Evolutionary conservation across 2,329 filamentous ascomycete species (phyloP), one percentile per base, ranked within the genome.

Genomic region (Cladosporium oxysporum): DNA sequence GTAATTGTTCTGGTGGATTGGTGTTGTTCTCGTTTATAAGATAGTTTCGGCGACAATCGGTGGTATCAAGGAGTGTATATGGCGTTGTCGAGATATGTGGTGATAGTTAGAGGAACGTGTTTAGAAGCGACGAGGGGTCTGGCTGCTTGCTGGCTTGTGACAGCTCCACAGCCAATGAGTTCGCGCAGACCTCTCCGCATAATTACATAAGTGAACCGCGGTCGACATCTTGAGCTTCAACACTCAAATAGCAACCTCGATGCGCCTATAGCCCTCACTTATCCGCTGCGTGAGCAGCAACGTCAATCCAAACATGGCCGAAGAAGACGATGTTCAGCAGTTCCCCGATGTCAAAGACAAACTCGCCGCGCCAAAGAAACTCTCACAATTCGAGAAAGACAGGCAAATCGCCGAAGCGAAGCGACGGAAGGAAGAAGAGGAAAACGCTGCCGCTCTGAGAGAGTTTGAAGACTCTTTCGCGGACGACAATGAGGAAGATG

Each of bases 401-500:
- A 92, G 91, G 77, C 91, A 91, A 67, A 92, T 96, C 76, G 91
- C 91, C 65, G 92, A 96, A 82, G 92, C 92, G 28, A 97, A 97
- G 80, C 89, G 91, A 66, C 85, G 87, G 71, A 87, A 92, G 71
- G 93, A 96, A 78, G 90, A 90, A 73, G 92, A 90, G 70, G 93
- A 97, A 79, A 96, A 91, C 7, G 91, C 91, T 26, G 92, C 92
- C 28, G 92, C 93, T 0, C 91, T 93, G 77, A 88, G 92, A 23
- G 92, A 94, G 70, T 97, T 97, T 71, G 87, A 95, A 65, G 94
- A 94, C 78, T 92, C 85, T 64, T 91, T 91, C 72, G 88, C 88
- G 29, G 82, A 84, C 49, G 87, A 84, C 44, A 85, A 85, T 66
- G 76, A 79, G 28, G 71, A 72, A 23, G 62, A 69, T 37, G 66